Evolutionary conservation across 345 rosid genomes (phyloP).

Genomic region (Populus simonii): DNA sequence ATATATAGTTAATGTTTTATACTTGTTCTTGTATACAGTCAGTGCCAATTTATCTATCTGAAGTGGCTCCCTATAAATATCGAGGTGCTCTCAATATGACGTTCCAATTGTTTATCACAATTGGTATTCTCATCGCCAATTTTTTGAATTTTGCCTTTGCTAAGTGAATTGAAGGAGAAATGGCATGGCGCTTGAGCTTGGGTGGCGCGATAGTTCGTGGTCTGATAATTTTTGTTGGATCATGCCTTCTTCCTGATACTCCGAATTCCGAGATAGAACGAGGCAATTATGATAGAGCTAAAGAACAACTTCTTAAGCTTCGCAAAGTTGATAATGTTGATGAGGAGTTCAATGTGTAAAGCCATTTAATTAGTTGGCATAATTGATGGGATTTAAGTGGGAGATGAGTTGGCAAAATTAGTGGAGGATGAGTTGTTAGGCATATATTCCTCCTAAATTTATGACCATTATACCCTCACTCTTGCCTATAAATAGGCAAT

Average conservation of each 20-base stretch:
- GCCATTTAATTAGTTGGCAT: too few species aligned
- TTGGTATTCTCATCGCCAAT: conserved; percentile 37
- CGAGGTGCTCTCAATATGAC: conserved; percentile 31
- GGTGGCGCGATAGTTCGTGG: conserved; percentile 39
- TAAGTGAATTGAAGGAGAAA: conserved; percentile 2
- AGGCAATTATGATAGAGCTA: conserved; percentile 25
- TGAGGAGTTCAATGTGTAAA: conserved; percentile 41
- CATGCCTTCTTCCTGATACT: conserved; percentile 27
- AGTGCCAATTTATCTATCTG: conserved; percentile 39
- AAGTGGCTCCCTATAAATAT: conserved; percentile 31
- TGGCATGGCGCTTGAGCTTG: conserved; percentile 33
- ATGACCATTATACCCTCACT: too few species aligned
- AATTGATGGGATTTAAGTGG: too few species aligned
- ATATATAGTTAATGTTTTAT: too few species aligned
- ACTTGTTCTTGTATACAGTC: conserved; percentile 16
- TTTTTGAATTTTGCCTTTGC: conserved; percentile 25
- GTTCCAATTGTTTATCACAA: conserved; percentile 32
- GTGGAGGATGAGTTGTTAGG: too few species aligned
- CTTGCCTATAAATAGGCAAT: too few species aligned
- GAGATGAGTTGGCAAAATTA: too few species aligned
- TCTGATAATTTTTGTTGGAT: conserved; percentile 1
- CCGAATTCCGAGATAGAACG: conserved; percentile 43
- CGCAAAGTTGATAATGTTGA: conserved; percentile 29
- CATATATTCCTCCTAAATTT: too few species aligned
- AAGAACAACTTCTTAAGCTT: conserved; percentile 13